phyloP scores from a whole-genome alignment of 345 rosid genomes.

The Populus alba region DNA sequence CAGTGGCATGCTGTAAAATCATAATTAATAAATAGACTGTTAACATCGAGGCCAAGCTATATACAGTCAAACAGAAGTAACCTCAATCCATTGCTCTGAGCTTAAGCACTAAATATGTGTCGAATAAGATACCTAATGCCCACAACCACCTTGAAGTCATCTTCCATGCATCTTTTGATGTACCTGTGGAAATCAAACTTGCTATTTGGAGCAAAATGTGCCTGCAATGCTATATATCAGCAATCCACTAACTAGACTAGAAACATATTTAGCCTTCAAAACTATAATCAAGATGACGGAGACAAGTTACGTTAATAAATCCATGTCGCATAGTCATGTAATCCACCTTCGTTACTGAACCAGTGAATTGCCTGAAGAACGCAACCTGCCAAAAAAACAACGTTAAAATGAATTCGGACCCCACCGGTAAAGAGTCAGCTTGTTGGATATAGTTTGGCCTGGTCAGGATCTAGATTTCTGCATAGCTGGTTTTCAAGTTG shows the following conservation, averaged over 20 bases:
- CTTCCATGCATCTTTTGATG: constrained; percentile 63
- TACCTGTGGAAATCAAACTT: constrained; percentile 59
- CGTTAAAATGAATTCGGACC: too few species aligned
- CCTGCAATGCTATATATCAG: constrained; percentile 26
- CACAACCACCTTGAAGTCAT: constrained; percentile 61
- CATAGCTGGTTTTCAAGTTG: too few species aligned
- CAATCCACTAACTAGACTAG: background rate
- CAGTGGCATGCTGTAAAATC: constrained; percentile 40
- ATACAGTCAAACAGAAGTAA: background rate
- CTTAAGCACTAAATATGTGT: background rate
- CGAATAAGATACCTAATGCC: constrained; percentile 43
- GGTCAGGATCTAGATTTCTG: too few species aligned
- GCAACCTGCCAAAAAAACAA: constrained; percentile 31
- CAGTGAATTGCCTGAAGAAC: constrained; percentile 43
- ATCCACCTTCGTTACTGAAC: constrained; percentile 44
- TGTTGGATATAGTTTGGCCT: too few species aligned
- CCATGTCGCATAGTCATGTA: constrained; percentile 45
- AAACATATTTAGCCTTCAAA: background rate
- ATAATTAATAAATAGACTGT: background rate
- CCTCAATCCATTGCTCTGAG: background rate
- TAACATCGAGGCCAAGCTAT: background rate
- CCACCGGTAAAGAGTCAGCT: background rate
- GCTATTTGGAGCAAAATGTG: constrained; percentile 46
- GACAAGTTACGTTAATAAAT: constrained; percentile 37
- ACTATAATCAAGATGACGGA: background rate